Evolutionary conservation across 2,329 filamentous ascomycete genomes (phyloP).

Genomic region (Metarhizium sp.): DNA sequence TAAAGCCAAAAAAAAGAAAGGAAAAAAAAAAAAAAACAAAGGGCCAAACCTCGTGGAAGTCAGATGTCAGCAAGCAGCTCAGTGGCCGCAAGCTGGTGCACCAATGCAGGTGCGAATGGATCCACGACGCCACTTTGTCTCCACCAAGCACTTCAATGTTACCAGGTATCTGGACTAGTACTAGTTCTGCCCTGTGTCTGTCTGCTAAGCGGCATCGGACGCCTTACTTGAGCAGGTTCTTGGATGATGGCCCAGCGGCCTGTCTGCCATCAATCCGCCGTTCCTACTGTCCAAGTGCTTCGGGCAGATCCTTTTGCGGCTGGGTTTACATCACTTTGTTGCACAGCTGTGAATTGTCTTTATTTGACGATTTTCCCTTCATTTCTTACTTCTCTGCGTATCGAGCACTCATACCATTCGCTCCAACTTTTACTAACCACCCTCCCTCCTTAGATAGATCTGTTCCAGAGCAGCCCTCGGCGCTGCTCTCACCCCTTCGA

Average conservation of each 20-base stretch:
- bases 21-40: neutral
- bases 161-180: neutral
- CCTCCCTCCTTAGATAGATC: slow-evolving; percentile 5
- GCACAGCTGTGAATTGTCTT: neutral
- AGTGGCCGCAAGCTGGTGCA: neutral
- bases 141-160: neutral
- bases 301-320: neutral
- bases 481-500: slow-evolving; percentile 13
- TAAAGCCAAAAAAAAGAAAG: neutral
- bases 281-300: too few species aligned
- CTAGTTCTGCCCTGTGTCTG: neutral
- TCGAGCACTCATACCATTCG: neutral
- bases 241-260: too few species aligned
- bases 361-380: neutral
- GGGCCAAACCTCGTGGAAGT: slow-evolving; percentile 3
- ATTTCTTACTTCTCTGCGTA: neutral
- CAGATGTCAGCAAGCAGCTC: slow-evolving; percentile 2
- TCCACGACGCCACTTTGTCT: neutral
- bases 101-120: neutral
- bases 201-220: neutral
- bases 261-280: too few species aligned
- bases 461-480: slow-evolving; percentile 14
- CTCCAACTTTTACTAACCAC: neutral
- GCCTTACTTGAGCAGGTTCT: too few species aligned
- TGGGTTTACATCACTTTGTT: neutral